These are phyloP conservation scores for Chloranthus sessilifolius DNA, from an alignment of 164 flowering plant genomes.

Conservation along the genomic window DNA sequence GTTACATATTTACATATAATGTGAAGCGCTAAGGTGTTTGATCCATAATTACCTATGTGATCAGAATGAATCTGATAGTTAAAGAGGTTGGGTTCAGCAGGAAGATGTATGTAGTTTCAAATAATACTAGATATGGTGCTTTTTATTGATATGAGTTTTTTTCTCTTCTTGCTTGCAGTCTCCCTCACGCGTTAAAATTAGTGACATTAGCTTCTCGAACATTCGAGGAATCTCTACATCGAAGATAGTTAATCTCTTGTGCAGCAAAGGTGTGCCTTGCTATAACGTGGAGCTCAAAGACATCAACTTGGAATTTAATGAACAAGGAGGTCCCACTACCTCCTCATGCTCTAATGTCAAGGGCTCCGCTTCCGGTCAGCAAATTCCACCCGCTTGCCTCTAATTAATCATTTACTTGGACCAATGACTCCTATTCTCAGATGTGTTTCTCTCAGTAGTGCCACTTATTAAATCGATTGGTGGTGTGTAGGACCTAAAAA, in stretches of 20 bases:
- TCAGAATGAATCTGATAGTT: too few species aligned
- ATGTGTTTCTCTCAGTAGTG: too few species aligned
- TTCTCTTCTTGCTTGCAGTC: slow-evolving; percentile 21
- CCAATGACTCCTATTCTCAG: too few species aligned
- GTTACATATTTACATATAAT: neutral
- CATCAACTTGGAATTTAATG: slow-evolving; percentile 27
- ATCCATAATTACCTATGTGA: too few species aligned
- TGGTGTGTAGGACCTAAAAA: too few species aligned
- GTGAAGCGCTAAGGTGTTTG: too few species aligned
- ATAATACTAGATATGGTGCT: too few species aligned
- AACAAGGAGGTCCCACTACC: slow-evolving; percentile 24
- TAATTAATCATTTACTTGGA: too few species aligned
- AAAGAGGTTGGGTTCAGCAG: too few species aligned
- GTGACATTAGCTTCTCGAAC: slow-evolving; percentile 42
- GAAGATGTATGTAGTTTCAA: too few species aligned
- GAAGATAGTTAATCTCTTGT: slow-evolving; percentile 35
- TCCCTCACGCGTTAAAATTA: slow-evolving; percentile 45
- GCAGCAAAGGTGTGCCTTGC: slow-evolving; percentile 52
- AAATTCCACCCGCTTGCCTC: slow-evolving; percentile 11
- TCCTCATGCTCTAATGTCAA: slow-evolving; percentile 35
- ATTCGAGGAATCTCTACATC: slow-evolving; percentile 50
- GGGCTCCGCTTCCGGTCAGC: slow-evolving; percentile 5
- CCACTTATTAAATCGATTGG: too few species aligned
- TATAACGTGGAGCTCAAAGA: slow-evolving; percentile 38
- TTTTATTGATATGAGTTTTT: neutral